These are phyloP conservation scores for Chlorella sorokiniana DNA, from an alignment of 139 green algal genomes.

Conservation along the genomic window DNA sequence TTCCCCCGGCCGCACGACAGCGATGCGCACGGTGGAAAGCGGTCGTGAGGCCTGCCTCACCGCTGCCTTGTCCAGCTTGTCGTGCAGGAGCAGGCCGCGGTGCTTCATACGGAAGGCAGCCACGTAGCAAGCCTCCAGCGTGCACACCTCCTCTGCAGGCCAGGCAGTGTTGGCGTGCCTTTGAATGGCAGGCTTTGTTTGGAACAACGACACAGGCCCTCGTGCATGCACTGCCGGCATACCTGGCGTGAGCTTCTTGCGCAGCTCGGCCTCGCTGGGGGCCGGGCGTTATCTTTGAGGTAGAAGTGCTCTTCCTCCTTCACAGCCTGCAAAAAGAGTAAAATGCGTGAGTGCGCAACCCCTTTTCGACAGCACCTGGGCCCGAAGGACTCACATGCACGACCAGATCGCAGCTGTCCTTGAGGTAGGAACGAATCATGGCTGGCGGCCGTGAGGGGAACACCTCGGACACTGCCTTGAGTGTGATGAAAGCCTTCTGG, in stretches of 20 bases:
- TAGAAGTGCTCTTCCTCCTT: slow-evolving; percentile 32
- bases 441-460: slow-evolving; percentile 42
- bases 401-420: slow-evolving; percentile 45
- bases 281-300: slow-evolving; percentile 32
- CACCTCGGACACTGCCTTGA: slow-evolving; percentile 40
- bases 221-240: neutral
- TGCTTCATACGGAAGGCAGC: slow-evolving; percentile 33
- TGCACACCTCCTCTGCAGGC: slow-evolving; percentile 24
- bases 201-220: neutral
- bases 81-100: slow-evolving; percentile 25
- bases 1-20: neutral
- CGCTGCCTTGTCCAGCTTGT: slow-evolving; percentile 34
- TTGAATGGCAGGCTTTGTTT: neutral
- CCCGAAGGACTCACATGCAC: neutral
- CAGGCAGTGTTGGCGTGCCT: neutral
- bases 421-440: slow-evolving; percentile 54
- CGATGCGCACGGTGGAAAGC: too few species aligned
- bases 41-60: neutral
- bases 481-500: slow-evolving; percentile 3
- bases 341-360: neutral
- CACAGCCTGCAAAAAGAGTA: neutral
- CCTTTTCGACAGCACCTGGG: neutral
- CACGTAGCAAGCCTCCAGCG: slow-evolving; percentile 31
- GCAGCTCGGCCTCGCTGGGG: slow-evolving; percentile 45
- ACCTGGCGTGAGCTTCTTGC: slow-evolving; percentile 35